Conservation (phyloP, 768 basidiomycete genomes). For the Amanita muscaria region DNA sequence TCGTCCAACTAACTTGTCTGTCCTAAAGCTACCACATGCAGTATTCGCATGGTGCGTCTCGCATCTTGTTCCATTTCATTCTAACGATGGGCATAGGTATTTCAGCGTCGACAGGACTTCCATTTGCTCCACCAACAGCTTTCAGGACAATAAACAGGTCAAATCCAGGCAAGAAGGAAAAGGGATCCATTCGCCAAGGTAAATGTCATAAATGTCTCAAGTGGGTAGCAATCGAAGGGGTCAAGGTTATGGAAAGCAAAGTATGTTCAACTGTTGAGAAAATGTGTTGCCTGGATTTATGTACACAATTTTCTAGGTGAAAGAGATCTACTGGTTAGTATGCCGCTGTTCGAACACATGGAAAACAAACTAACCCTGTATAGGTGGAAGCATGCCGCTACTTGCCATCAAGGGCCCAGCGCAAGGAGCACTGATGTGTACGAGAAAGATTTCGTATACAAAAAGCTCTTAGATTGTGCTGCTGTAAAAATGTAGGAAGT, state of each 20-base stretch:
- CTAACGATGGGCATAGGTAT: constrained; percentile 39
- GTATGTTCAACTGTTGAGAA: constrained; percentile 22
- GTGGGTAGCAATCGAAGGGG: constrained; percentile 66
- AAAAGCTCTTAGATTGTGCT: constrained; percentile 2
- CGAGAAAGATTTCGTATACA: constrained; percentile 41
- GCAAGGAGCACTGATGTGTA: constrained; percentile 51
- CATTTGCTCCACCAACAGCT: constrained; percentile 69
- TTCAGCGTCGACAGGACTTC: constrained; percentile 55
- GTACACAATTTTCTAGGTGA: constrained; percentile 5
- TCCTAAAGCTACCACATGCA: constrained; percentile 69
- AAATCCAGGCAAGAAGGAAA: constrained; percentile 51
- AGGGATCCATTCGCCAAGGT: constrained; percentile 51
- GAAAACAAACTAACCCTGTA: neutral
- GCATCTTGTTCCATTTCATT: constrained; percentile 3
- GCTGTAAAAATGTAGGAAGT: too few relatives aligned
- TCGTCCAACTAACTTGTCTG: neutral
- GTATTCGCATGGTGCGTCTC: constrained; percentile 53
- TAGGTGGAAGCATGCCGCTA: constrained; percentile 71
- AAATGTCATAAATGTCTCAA: constrained; percentile 69
- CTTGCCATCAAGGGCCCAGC: constrained; percentile 56
- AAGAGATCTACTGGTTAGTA: constrained; percentile 11
- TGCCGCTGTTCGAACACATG: neutral
- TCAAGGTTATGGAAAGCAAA: constrained; percentile 70
- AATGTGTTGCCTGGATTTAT: neutral
- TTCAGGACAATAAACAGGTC: constrained; percentile 43